Percentiles rank a stretch among this genome's conserved stretches.
Conservation (phyloP, 2,329 filamentous ascomycete species). For the Cladosporium sp. region DNA sequence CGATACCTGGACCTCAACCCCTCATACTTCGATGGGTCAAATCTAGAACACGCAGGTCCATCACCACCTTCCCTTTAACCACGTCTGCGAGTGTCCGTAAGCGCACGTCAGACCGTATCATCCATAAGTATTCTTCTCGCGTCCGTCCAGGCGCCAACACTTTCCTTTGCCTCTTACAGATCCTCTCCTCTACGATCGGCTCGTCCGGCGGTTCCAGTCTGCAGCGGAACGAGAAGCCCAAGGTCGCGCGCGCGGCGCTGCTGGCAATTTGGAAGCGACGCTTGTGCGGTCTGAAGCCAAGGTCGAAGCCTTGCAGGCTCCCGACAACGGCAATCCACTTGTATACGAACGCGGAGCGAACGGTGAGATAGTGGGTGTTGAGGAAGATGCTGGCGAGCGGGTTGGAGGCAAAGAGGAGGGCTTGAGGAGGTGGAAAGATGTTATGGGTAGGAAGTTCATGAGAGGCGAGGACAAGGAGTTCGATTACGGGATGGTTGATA, state of each 20-base stretch:
- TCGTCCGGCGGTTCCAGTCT: conserved; percentile 76
- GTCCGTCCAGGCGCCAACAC: conserved; percentile 18
- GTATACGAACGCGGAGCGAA: conserved; percentile 53
- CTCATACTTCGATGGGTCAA: conserved; percentile 64
- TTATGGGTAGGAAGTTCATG: conserved; percentile 73
- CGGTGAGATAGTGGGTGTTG: conserved; percentile 60
- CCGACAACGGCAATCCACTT: conserved; percentile 52
- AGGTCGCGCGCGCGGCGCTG: conserved; percentile 73
- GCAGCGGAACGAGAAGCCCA: conserved; percentile 72
- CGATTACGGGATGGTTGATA: conserved; percentile 71
- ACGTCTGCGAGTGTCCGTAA: background rate
- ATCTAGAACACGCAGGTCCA: conserved; percentile 62
- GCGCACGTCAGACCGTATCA: background rate
- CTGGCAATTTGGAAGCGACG: conserved; percentile 75
- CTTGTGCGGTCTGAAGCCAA: conserved; percentile 75
- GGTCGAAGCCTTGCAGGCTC: conserved; percentile 61
- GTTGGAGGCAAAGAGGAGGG: conserved; percentile 6
- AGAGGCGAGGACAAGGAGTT: conserved; percentile 75
- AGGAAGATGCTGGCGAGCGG: conserved; percentile 31
- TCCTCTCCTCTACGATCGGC: conserved; percentile 77
- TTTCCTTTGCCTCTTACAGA: conserved; percentile 47
- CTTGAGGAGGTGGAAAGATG: conserved; percentile 64
- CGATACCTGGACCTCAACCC: conserved; percentile 73
- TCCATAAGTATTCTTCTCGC: background rate
- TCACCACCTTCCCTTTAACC: conserved; percentile 11